A percentile compares a stretch with the other conserved stretches of the same genome.
Conservation (phyloP, 2,329 filamentous ascomycete species). For the Phialocephala sp. region DNA sequence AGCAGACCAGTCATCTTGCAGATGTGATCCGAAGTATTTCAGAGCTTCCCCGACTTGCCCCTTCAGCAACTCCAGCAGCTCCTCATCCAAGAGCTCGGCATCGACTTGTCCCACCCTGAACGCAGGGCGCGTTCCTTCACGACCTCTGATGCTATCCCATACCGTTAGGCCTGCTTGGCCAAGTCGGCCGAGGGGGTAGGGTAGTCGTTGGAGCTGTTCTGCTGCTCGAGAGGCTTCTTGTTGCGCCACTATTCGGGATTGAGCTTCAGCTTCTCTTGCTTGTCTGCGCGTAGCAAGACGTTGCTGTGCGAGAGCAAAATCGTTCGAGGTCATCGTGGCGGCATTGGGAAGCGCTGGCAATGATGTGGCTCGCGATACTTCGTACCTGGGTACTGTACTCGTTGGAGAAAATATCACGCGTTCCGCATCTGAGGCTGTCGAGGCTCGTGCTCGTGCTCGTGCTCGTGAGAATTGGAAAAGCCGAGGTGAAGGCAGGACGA, state of each 20-base stretch:
- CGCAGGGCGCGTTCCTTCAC: conserved; percentile 80
- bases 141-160: conserved; percentile 75
- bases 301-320: conserved; percentile 86
- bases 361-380: conserved; percentile 45
- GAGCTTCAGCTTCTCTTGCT: conserved; percentile 71
- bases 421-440: neutral
- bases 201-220: conserved; percentile 61
- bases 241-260: conserved; percentile 58
- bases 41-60: conserved; percentile 86
- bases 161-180: conserved; percentile 54
- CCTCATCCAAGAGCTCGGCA: conserved; percentile 92
- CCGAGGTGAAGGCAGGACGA: neutral
- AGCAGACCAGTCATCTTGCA: conserved; percentile 84
- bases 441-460: neutral
- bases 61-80: conserved; percentile 84
- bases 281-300: conserved; percentile 82
- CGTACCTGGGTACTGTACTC: neutral
- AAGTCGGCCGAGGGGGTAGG: conserved; percentile 66
- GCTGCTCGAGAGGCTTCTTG: conserved; percentile 59
- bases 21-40: conserved; percentile 80
- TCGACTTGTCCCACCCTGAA: conserved; percentile 97
- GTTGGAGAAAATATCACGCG: neutral
- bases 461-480: conserved; percentile 3
- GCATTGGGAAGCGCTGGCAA: conserved; percentile 29
- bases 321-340: conserved; percentile 40